Base-by-base conservation (phyloP, 257 asterid species). In the Misopates orontium region DNA sequence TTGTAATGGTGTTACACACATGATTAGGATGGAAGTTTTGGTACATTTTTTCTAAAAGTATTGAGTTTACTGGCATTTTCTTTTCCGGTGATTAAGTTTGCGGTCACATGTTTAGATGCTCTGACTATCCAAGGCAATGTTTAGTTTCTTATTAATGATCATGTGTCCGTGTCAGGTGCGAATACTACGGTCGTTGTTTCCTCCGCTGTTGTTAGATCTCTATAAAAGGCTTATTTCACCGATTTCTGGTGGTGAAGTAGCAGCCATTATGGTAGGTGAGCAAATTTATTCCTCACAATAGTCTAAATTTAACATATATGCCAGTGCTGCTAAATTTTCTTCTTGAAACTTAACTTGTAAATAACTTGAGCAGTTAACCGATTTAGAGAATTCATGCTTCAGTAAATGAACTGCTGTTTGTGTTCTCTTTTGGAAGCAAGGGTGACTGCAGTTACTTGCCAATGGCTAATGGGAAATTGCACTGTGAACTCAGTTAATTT, bases 401-500 rank as follows among this genome's bases (percentile, higher is more conserved):
- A 57, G 56, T 32, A 28, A 54, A 28, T 75, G 73, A 72, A 67
- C 67, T 32, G 70, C 18, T 71, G 57, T 2, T 25, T 28, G 54
- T 62, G 64, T 55, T 54, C 31, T 69, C 58, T 73, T 75, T 31
- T 73, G 75, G 72, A 85, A 90, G 97, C 97, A 73, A 86, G 93
- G 84, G 96, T 83, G 78, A 90, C 97, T 48, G 96, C 95, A 62
- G 13, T 86, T 63, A 81, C 93, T 41, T 90, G 97, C 42, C 88
- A 84, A 72, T 90, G 97, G 97, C 89, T 90, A 25, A 88, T 90
- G 97, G 97, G 97, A 71, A 86, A 83, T 0, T 90, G 95, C 24
- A 60, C 78, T 3, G 88, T 88, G 55, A 88, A 91, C 78, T 77
- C 91, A 0, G 89, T 91, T 4, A 78, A 82, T 42, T 79, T 86